phyloP scores from a whole-genome alignment of 345 rosid genomes.

The Pseudoturritis turrita region DNA sequence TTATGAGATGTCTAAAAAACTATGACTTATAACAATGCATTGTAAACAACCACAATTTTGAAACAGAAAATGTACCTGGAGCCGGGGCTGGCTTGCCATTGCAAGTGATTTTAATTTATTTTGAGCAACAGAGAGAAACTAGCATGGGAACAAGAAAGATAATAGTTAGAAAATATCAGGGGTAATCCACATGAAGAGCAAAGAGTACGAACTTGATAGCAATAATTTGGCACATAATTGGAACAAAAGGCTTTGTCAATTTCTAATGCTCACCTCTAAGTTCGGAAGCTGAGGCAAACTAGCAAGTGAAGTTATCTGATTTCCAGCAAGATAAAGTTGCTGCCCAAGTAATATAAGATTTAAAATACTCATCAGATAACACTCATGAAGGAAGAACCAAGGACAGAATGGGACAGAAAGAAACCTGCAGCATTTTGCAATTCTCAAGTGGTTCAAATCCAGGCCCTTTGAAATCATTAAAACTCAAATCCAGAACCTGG shows the following conservation, averaged over 20 bases:
- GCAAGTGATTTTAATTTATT: slow-evolving; percentile 90
- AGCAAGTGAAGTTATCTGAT: slow-evolving; percentile 86
- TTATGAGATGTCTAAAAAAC: not conserved
- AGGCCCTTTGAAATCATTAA: slow-evolving; percentile 98
- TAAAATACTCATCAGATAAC: slow-evolving; percentile 13
- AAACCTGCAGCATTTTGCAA: slow-evolving; percentile 90
- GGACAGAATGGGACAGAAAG: slow-evolving; percentile 19
- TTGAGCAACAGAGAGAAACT: slow-evolving; percentile 99
- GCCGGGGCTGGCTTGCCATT: slow-evolving; percentile 97
- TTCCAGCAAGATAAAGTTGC: slow-evolving; percentile 99
- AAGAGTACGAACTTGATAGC: not conserved
- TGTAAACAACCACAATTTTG: not conserved
- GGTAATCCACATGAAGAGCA: not conserved
- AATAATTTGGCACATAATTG: not conserved
- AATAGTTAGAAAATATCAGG: not conserved
- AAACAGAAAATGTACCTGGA: slow-evolving; percentile 59
- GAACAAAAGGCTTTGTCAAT: slow-evolving; percentile 3
- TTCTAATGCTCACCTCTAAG: slow-evolving; percentile 64
- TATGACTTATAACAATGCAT: not conserved
- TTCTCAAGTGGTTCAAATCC: slow-evolving; percentile 96
- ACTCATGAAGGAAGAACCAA: not conserved
- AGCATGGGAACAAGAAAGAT: slow-evolving; percentile 14
- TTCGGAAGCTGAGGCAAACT: slow-evolving; percentile 97
- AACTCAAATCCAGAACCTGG: slow-evolving; percentile 97
- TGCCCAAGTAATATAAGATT: slow-evolving; percentile 37